Percentiles rank a stretch among this genome's conserved stretches.
phyloP scores from a whole-genome alignment of 345 rosid species.

The Eucalyptus sp. region DNA sequence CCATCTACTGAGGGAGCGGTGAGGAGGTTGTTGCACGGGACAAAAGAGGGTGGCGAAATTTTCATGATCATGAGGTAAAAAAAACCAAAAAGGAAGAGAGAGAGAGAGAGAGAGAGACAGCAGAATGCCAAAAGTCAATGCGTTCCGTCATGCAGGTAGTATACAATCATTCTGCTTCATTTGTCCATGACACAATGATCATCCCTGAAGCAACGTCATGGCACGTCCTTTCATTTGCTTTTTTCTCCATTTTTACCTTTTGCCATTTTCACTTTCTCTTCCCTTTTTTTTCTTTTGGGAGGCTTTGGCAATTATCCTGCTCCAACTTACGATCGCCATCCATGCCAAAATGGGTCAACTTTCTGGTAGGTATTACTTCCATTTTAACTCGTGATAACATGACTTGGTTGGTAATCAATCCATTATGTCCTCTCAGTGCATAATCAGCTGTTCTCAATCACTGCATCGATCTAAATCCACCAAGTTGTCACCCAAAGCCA shows the following conservation, averaged over 20 bases:
- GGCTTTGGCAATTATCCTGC: not conserved
- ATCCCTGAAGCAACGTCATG: slow-evolving; percentile 1
- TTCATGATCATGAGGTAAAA: not conserved
- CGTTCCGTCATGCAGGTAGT: not conserved
- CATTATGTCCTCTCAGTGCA: not conserved
- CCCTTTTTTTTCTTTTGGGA: not conserved
- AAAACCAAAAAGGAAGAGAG: not conserved
- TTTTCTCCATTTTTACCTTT: not conserved
- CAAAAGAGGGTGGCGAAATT: not conserved
- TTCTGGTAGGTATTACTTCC: not conserved
- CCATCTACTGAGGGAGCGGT: not conserved
- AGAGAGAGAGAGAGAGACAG: not conserved
- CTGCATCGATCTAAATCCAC: not conserved
- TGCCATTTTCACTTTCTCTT: not conserved
- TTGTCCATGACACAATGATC: slow-evolving; percentile 7
- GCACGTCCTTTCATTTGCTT: not conserved
- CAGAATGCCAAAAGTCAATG: not conserved
- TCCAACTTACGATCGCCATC: not conserved
- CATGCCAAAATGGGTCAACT: not conserved
- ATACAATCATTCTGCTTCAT: slow-evolving; percentile 3
- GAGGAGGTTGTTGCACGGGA: not conserved
- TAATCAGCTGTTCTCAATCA: not conserved
- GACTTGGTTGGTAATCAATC: not conserved
- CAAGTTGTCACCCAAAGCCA: not conserved
- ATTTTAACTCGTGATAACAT: not conserved